phyloP scores from a whole-genome alignment of 768 basidiomycete species.

The Tubosaeta sp. region DNA sequence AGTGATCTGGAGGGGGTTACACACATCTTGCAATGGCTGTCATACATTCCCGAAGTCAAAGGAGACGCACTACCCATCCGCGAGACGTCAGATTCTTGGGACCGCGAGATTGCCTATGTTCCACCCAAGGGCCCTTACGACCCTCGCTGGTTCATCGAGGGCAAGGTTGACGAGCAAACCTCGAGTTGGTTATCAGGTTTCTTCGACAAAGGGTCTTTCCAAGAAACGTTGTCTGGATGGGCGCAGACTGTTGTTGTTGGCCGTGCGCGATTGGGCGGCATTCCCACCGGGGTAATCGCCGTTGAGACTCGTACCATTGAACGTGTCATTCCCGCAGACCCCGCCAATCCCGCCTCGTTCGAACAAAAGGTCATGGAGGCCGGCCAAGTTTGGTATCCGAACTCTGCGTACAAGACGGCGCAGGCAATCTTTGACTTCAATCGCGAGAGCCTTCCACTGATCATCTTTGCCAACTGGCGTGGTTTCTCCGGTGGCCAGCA shows the following conservation, averaged over 20 bases:
- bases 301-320: slow-evolving; percentile 98
- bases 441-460: slow-evolving; percentile 92
- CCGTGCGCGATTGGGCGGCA: slow-evolving; percentile 92
- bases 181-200: slow-evolving; percentile 83
- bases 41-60: slow-evolving; percentile 85
- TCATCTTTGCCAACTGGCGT: slow-evolving; percentile 99
- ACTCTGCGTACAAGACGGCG: slow-evolving; percentile 98
- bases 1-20: slow-evolving; percentile 95
- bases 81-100: slow-evolving; percentile 74
- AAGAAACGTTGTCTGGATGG: slow-evolving; percentile 98
- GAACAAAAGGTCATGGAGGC: slow-evolving; percentile 99
- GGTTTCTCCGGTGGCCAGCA: slow-evolving; percentile 99
- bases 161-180: slow-evolving; percentile 81
- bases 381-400: slow-evolving; percentile 99
- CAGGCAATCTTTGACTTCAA: slow-evolving; percentile 99
- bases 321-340: slow-evolving; percentile 94
- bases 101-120: slow-evolving; percentile 84
- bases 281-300: slow-evolving; percentile 96
- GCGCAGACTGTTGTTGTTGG: slow-evolving; percentile 98
- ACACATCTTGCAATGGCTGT: slow-evolving; percentile 91
- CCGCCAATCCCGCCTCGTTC: slow-evolving; percentile 93
- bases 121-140: slow-evolving; percentile 96
- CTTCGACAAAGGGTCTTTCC: slow-evolving; percentile 97
- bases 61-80: slow-evolving; percentile 78
- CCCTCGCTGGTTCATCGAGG: slow-evolving; percentile 96